Evolutionary conservation across 1,284 basidiomycete species (phyloP).

Genomic region (Rhodotorula sp.): DNA sequence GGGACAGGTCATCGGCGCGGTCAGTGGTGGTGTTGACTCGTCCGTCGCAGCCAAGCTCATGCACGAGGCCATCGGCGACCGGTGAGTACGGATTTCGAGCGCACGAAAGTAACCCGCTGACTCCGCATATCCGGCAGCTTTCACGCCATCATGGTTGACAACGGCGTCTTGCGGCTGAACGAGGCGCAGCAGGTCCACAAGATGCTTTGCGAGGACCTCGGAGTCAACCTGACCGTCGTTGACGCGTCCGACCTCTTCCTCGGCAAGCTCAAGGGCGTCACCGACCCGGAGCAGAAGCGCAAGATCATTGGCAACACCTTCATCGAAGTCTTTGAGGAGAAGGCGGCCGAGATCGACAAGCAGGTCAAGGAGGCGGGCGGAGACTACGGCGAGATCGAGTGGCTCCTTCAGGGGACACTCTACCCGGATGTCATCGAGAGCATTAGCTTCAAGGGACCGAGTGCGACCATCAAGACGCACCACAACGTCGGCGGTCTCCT

Average conservation of each 20-base stretch:
- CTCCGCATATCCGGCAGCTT: conserved; percentile 59
- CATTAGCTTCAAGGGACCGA: conserved; percentile 99
- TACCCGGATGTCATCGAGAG: conserved; percentile 99
- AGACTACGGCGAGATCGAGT: conserved; percentile 76
- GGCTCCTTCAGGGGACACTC: conserved; percentile 95
- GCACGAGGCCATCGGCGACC: conserved; percentile 98
- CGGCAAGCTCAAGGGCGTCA: conserved; percentile 78
- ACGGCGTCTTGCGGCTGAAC: conserved; percentile 89
- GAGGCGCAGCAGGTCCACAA: conserved; percentile 92
- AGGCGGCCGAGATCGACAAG: conserved; percentile 86
- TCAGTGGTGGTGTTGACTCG: conserved; percentile 96
- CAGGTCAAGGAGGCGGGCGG: conserved; percentile 62
- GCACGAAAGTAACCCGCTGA: too few relatives aligned
- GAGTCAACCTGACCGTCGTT: conserved; percentile 93
- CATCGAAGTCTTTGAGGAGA: conserved; percentile 93
- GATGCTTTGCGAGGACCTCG: conserved; percentile 90
- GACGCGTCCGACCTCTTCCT: conserved; percentile 95
- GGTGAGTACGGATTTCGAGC: conserved; percentile 53
- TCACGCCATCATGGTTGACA: conserved; percentile 99
- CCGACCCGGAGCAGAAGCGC: conserved; percentile 95
- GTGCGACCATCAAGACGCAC: conserved; percentile 99
- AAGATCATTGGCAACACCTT: conserved; percentile 99
- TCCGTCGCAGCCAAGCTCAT: conserved; percentile 98
- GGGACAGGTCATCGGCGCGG: conserved; percentile 95
- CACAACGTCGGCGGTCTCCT: conserved; percentile 97